Conservation (phyloP, 768 basidiomycete species). For the Kondoa subrosea region DNA sequence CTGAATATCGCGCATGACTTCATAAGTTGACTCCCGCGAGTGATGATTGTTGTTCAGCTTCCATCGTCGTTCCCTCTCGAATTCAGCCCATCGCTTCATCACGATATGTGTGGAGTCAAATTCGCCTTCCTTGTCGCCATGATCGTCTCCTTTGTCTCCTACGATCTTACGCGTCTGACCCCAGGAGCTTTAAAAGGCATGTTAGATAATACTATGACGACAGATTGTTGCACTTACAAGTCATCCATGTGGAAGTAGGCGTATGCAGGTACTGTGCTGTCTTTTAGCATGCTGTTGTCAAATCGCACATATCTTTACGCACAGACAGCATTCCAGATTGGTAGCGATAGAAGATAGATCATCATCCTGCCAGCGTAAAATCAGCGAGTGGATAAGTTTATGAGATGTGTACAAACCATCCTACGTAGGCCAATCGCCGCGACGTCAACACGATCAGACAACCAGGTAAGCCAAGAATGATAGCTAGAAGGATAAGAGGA, state of each 20-base stretch:
- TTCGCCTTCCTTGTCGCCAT: conserved; percentile 89
- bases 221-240: conserved; percentile 33
- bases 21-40: neutral
- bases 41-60: conserved; percentile 34
- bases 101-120: conserved; percentile 93
- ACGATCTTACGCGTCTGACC: conserved; percentile 73
- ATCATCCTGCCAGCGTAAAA: conserved; percentile 41
- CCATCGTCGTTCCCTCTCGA: conserved; percentile 88
- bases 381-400: too few relatives aligned
- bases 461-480: conserved; percentile 92
- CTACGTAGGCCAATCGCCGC: conserved; percentile 78
- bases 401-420: conserved; percentile 44
- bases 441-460: conserved; percentile 89
- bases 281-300: neutral
- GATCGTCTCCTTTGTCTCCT: conserved; percentile 45
- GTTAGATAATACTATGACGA: neutral
- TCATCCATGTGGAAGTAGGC: conserved; percentile 94
- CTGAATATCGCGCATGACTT: neutral
- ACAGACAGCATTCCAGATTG: conserved; percentile 91
- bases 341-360: conserved; percentile 75
- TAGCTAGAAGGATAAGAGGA: conserved; percentile 75
- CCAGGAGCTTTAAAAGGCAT: conserved; percentile 46
- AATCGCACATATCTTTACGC: neutral
- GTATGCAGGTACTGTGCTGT: neutral
- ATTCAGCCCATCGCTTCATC: conserved; percentile 98